These are phyloP conservation scores for Vitis hybrid DNA, from an alignment of 177 flowering plant species.

Conservation along the genomic window DNA sequence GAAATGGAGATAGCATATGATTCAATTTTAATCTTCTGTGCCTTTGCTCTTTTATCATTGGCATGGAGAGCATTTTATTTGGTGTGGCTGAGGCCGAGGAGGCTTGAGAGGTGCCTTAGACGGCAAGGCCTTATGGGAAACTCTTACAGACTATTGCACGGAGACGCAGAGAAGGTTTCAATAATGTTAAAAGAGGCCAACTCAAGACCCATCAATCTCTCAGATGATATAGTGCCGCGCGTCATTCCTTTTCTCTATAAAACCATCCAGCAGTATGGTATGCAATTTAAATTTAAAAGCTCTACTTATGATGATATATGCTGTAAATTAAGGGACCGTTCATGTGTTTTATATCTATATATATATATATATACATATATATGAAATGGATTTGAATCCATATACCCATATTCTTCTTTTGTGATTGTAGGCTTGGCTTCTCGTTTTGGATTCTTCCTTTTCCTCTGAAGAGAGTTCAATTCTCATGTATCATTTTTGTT, in stretches of 20 bases:
- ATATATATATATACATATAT: no score
- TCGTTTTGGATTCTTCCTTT: no score
- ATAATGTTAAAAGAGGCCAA: conserved; percentile 18
- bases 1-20: no score
- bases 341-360: no score
- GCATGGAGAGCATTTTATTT: conserved; percentile 22
- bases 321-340: no score
- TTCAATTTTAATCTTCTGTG: no score
- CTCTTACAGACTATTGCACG: conserved; percentile 21
- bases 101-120: conserved; percentile 25
- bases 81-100: conserved; percentile 35
- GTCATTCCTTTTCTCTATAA: conserved; percentile 16
- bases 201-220: conserved; percentile 14
- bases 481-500: no score
- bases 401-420: no score
- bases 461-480: no score
- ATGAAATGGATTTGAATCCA: no score
- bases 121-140: conserved; percentile 32
- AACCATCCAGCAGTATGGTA: conserved; percentile 23
- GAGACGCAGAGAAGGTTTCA: conserved; percentile 22
- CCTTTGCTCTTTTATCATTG: background rate
- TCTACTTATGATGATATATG: no score
- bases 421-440: no score
- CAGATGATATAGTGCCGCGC: conserved; percentile 19
- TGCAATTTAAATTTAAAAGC: background rate